A percentile compares a stretch with the other conserved stretches of the same genome.
phyloP scores from a whole-genome alignment of 1,284 basidiomycete genomes.

The Moesziomyces parantarcticus region DNA sequence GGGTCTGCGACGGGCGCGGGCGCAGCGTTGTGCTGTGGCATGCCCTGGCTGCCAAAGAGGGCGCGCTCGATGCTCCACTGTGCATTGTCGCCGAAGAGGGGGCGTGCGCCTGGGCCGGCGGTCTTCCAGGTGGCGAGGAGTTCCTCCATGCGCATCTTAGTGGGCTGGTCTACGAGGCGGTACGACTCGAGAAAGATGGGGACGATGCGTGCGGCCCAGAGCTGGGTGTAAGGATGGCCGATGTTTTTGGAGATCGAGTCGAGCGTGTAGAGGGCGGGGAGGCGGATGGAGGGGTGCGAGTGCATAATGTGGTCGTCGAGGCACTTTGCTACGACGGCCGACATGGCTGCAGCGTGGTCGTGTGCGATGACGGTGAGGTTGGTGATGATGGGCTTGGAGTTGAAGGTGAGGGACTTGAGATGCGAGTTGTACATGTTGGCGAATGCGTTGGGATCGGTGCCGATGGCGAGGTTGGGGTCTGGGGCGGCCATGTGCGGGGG shows the following conservation, averaged over 20 bases:
- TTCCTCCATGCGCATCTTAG: constrained; percentile 65
- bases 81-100: constrained; percentile 60
- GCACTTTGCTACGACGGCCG: constrained; percentile 85
- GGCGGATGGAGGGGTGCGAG: constrained; percentile 79
- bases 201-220: constrained; percentile 60
- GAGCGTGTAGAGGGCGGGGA: constrained; percentile 92
- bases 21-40: constrained; percentile 29
- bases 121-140: constrained; percentile 64
- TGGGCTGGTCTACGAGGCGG: constrained; percentile 63
- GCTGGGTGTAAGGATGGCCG: constrained; percentile 61
- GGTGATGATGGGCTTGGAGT: constrained; percentile 95
- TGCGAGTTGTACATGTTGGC: constrained; percentile 74
- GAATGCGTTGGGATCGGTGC: constrained; percentile 75
- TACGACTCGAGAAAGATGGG: constrained; percentile 65
- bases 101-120: constrained; percentile 47
- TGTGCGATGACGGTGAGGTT: constrained; percentile 92
- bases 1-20: constrained; percentile 26
- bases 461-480: constrained; percentile 29
- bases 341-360: constrained; percentile 79
- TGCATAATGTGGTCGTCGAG: constrained; percentile 84
- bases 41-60: constrained; percentile 59
- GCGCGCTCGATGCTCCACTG: constrained; percentile 62
- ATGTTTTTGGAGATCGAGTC: constrained; percentile 79
- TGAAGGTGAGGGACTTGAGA: constrained; percentile 87
- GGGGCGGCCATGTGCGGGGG: constrained; percentile 5